phyloP scores from a whole-genome alignment of 805 yeast genomes.

The Starmerella cellae region DNA sequence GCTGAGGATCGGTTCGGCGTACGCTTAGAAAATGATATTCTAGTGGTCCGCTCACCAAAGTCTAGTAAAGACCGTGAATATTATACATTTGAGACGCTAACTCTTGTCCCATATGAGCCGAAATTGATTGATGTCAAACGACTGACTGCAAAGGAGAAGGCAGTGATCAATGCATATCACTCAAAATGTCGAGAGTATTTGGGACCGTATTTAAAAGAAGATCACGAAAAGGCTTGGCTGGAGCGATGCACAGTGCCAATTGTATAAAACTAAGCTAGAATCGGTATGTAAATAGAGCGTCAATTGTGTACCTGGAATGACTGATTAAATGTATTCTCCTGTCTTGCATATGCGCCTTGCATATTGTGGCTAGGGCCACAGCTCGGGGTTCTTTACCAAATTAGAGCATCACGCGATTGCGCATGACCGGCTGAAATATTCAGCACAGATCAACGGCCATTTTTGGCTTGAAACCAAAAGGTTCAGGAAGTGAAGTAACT shows the following conservation, averaged over 20 bases:
- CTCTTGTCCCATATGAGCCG: conserved; percentile 70
- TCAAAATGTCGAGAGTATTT: conserved; percentile 42
- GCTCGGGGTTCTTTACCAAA: too few species aligned
- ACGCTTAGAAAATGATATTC: conserved; percentile 74
- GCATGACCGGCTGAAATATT: neutral
- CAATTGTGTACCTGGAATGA: too few species aligned
- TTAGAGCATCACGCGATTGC: neutral
- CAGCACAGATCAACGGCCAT: too few species aligned
- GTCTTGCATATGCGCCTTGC: too few species aligned
- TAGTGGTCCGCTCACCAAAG: conserved; percentile 34
- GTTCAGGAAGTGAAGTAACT: neutral
- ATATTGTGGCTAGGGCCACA: too few species aligned
- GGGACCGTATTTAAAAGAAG: conserved; percentile 35
- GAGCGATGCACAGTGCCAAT: conserved; percentile 2
- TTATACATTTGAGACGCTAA: conserved; percentile 65
- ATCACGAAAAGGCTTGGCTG: conserved; percentile 57
- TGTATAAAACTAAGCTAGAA: too few species aligned
- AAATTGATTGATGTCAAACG: conserved; percentile 51
- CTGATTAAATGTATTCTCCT: too few species aligned
- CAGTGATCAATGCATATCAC: conserved; percentile 61
- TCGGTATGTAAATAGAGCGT: too few species aligned
- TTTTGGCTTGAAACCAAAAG: too few species aligned
- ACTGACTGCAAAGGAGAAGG: conserved; percentile 47
- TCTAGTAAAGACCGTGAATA: conserved; percentile 45
- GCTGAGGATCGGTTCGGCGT: conserved; percentile 84